Percentiles rank a stretch among this genome's conserved stretches.
Conservation (phyloP, 768 basidiomycete genomes). For the Boletus rubroflammeus region DNA sequence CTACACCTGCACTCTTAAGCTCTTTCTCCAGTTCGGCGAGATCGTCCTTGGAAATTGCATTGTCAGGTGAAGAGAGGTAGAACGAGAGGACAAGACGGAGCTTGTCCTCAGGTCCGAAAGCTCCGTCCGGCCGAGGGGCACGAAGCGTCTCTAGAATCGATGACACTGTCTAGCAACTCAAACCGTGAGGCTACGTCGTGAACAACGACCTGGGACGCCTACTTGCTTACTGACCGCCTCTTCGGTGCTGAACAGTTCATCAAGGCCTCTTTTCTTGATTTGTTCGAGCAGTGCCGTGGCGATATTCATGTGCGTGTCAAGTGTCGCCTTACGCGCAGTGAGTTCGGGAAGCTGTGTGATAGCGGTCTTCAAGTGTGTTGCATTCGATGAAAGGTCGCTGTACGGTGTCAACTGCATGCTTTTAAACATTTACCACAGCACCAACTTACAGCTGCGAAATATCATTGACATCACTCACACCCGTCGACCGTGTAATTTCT, state of each 20-base stretch:
- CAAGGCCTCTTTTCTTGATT: slow-evolving; percentile 91
- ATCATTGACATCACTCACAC: slow-evolving; percentile 93
- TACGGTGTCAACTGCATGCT: slow-evolving; percentile 7
- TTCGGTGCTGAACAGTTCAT: slow-evolving; percentile 96
- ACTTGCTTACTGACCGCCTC: slow-evolving; percentile 88
- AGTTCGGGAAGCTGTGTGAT: slow-evolving; percentile 96
- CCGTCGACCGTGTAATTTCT: slow-evolving; percentile 93
- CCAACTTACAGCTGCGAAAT: slow-evolving; percentile 82
- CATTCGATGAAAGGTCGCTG: slow-evolving; percentile 87
- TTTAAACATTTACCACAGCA: neutral
- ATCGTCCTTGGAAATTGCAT: slow-evolving; percentile 82
- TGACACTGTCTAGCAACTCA: slow-evolving; percentile 55
- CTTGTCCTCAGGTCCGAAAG: slow-evolving; percentile 77
- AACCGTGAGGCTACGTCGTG: neutral
- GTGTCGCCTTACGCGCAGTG: slow-evolving; percentile 91
- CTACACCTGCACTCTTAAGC: slow-evolving; percentile 76
- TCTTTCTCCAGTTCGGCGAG: slow-evolving; percentile 84
- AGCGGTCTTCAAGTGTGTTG: slow-evolving; percentile 91
- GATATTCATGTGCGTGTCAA: slow-evolving; percentile 99
- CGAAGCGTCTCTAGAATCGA: slow-evolving; percentile 88
- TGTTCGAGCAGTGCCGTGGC: slow-evolving; percentile 92
- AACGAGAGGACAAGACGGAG: slow-evolving; percentile 93
- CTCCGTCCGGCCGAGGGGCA: slow-evolving; percentile 58
- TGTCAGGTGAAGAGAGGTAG: slow-evolving; percentile 85
- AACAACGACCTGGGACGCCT: slow-evolving; percentile 2